Evolutionary conservation across 2,329 filamentous ascomycete genomes (phyloP).

Genomic region (Paecilomyces sp.): DNA sequence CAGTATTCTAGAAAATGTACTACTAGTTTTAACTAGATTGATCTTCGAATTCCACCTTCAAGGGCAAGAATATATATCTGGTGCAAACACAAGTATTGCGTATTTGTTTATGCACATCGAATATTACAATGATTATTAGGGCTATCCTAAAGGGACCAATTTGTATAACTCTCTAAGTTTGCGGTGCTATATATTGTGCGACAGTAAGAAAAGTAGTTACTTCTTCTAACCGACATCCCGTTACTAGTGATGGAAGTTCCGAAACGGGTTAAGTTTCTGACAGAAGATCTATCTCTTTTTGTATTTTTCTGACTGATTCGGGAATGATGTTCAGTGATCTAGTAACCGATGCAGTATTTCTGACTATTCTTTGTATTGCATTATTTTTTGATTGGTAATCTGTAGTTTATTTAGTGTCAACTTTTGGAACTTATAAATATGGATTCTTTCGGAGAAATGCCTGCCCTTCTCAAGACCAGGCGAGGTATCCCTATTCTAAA

Average conservation of each 20-base stretch:
- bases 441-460: background rate
- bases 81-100: too few species aligned
- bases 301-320: background rate
- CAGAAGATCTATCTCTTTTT: background rate
- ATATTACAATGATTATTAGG: too few species aligned
- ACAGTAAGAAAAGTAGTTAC: too few species aligned
- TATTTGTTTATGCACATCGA: too few species aligned
- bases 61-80: too few species aligned
- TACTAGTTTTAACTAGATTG: too few species aligned
- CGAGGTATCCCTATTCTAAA: background rate
- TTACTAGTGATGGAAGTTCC: background rate
- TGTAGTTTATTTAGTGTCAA: background rate
- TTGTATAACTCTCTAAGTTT: too few species aligned
- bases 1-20: too few species aligned
- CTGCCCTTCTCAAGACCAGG: background rate
- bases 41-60: too few species aligned
- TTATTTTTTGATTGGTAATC: background rate
- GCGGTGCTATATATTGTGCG: too few species aligned
- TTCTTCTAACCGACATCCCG: too few species aligned
- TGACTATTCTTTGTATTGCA: background rate
- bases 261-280: background rate
- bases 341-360: background rate
- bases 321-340: background rate
- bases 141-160: too few species aligned
- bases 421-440: background rate